A percentile compares a stretch with the other conserved stretches of the same genome.
phyloP scores from a whole-genome alignment of 305 asterid genomes.

The Fraxinus ornus region DNA sequence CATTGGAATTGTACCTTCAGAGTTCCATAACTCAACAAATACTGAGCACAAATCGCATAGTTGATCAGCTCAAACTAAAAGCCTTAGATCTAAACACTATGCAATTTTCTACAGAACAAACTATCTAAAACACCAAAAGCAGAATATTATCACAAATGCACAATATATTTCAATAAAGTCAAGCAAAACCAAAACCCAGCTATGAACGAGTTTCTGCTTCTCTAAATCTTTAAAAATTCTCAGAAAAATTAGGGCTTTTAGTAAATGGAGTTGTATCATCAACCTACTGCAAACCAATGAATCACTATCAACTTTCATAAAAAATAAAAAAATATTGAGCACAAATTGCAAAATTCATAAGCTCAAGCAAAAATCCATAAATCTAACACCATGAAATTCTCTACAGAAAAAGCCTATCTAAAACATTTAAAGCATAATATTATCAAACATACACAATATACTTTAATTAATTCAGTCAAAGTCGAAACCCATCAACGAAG shows the following conservation, averaged over 20 bases:
- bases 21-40: background rate
- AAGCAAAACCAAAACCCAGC: background rate
- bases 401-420: background rate
- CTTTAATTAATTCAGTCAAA: background rate
- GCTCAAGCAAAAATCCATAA: background rate
- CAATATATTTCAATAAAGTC: background rate
- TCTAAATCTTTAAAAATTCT: background rate
- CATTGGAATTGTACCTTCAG: background rate
- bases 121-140: background rate
- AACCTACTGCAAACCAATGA: background rate
- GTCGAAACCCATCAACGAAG: background rate
- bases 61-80: background rate
- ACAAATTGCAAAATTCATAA: background rate
- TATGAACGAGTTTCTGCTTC: background rate
- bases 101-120: background rate
- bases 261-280: background rate
- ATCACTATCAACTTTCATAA: background rate
- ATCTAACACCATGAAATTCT: background rate
- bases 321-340: background rate
- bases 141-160: background rate
- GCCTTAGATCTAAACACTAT: slow-evolving; percentile 8
- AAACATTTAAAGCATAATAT: background rate
- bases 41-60: background rate
- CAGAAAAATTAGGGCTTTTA: background rate
- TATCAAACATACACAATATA: background rate